These are phyloP conservation scores for Jimgerdemannia lactiflua DNA, from an alignment of 192 early-diverging fungal genomes.

Conservation along the genomic window DNA sequence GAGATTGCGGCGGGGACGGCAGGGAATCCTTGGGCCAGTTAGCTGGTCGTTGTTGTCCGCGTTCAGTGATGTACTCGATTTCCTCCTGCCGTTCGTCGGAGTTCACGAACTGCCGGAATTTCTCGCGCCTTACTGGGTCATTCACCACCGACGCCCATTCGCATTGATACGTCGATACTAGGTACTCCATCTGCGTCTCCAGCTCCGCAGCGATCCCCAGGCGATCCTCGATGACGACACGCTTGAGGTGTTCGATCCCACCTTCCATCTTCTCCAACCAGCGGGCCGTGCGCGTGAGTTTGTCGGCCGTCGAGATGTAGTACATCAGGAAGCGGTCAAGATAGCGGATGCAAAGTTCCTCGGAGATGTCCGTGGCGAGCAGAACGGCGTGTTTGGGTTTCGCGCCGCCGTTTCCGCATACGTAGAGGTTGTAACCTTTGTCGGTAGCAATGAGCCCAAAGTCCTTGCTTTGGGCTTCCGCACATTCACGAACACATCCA, in stretches of 20 bases:
- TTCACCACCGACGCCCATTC: constrained; percentile 67
- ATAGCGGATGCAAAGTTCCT: constrained; percentile 50
- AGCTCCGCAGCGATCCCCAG: constrained; percentile 63
- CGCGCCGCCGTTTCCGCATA: constrained; percentile 66
- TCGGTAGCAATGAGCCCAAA: constrained; percentile 67
- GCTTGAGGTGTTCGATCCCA: constrained; percentile 60
- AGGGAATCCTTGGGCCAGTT: constrained; percentile 48
- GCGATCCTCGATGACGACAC: constrained; percentile 59
- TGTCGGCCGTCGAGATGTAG: constrained; percentile 66
- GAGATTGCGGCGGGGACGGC: background rate
- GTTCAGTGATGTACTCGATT: constrained; percentile 58
- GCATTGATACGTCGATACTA: constrained; percentile 56
- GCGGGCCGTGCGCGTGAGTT: constrained; percentile 57
- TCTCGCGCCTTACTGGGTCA: constrained; percentile 46
- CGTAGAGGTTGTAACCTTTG: constrained; percentile 68
- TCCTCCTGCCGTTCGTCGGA: constrained; percentile 29
- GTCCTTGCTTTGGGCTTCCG: constrained; percentile 48
- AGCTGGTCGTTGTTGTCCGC: constrained; percentile 62
- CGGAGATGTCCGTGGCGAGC: constrained; percentile 48
- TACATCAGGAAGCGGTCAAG: constrained; percentile 70
- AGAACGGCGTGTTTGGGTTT: constrained; percentile 66
- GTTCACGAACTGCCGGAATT: constrained; percentile 66
- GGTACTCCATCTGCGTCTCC: constrained; percentile 61
- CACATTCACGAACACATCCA: constrained; percentile 65
- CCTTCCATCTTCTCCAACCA: constrained; percentile 70